phyloP scores from a whole-genome alignment of 208 protist species.

The Tritrichomonas musculus region DNA sequence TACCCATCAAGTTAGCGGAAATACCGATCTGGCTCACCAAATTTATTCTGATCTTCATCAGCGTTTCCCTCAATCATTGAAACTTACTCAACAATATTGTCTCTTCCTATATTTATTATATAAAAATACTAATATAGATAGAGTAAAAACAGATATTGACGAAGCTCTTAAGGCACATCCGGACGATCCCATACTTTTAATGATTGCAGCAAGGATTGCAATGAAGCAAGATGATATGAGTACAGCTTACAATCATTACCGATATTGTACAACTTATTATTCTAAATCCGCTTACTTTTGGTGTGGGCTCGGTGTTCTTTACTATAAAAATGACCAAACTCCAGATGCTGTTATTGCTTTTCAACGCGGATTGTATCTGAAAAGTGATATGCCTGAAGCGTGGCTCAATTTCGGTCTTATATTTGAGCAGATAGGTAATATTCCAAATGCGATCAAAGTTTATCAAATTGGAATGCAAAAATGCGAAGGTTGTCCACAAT shows the following conservation, averaged over 20 bases:
- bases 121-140: neutral
- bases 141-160: neutral
- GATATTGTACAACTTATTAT: neutral
- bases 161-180: neutral
- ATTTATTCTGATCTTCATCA: neutral
- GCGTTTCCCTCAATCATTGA: neutral
- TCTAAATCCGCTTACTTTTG: neutral
- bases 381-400: neutral
- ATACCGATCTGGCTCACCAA: neutral
- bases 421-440: neutral
- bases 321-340: slow-evolving; percentile 2
- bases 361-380: neutral
- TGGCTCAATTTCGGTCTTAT: neutral
- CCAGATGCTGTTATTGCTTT: neutral
- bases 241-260: neutral
- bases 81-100: neutral
- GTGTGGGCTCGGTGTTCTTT: neutral
- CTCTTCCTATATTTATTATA: neutral
- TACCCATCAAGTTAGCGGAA: neutral
- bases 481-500: neutral
- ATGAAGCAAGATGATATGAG: neutral
- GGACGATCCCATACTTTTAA: neutral
- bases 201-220: neutral
- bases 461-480: neutral
- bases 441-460: neutral